Conservation (phyloP, 495 filamentous ascomycete genomes). For the Thozetella sp. region DNA sequence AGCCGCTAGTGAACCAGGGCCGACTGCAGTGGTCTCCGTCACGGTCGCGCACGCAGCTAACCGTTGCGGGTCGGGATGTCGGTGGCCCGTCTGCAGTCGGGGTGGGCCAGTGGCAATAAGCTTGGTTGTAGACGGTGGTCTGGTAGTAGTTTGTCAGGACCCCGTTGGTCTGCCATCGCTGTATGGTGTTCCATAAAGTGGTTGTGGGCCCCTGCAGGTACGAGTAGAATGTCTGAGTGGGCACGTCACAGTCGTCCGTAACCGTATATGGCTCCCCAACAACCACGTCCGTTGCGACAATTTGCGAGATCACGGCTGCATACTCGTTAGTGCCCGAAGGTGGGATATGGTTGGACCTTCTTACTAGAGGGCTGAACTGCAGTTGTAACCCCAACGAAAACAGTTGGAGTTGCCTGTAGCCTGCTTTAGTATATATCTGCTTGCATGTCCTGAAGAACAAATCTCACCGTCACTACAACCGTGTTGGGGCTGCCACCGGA, state of each 20-base stretch:
- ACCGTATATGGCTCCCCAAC: constrained; percentile 17
- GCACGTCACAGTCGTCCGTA: constrained; percentile 16
- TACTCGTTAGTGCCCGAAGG: background rate
- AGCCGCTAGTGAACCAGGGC: constrained; percentile 12
- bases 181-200: constrained; percentile 13
- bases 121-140: constrained; percentile 16
- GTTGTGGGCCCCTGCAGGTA: constrained; percentile 22
- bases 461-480: constrained; percentile 20
- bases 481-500: constrained; percentile 11
- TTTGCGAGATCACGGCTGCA: constrained; percentile 17
- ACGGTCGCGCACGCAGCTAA: background rate
- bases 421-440: background rate
- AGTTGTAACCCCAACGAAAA: constrained; percentile 17
- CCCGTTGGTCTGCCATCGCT: constrained; percentile 18
- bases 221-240: constrained; percentile 19
- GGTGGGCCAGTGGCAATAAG: constrained; percentile 26
- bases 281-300: constrained; percentile 16
- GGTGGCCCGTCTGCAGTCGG: constrained; percentile 15
- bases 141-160: constrained; percentile 22
- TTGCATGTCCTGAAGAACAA: background rate
- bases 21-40: constrained; percentile 7
- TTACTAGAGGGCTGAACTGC: constrained; percentile 17
- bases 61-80: constrained; percentile 6
- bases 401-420: constrained; percentile 19
- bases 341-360: background rate